Evolutionary conservation across 2,329 filamentous ascomycete species (phyloP), one percentile per base, ranked within the genome.

Genomic region (Colletotrichum higginsianum): DNA sequence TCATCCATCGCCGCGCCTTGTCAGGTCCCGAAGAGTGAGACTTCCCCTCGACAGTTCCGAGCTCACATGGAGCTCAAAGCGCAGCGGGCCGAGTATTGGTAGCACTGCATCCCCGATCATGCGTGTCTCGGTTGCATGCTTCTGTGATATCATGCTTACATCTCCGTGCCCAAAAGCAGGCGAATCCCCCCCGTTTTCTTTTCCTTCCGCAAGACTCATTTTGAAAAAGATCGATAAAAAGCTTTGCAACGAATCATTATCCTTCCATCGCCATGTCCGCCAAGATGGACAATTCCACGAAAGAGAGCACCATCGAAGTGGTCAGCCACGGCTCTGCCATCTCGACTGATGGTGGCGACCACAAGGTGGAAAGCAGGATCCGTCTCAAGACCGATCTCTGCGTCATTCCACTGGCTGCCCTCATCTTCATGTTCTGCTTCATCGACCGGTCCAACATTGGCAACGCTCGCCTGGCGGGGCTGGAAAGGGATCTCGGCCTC

Each of bases 361-460:
- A 13, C 12, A 50, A 50, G 1, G 7, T 26, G 11, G 21, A 50
- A 26, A 50, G 21, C 13, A 26, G 21, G 21, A 50, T 26, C n/a
- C 47, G 21, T 23, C 47, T 50, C n/a, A 86, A 85, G 78, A 79
- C 84, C 42, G 84, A 86, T 72, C 73, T 82, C 4, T 77, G 78
- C 68, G 78, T 85, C 65, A 82, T 80, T 55, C 84, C 84, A 2
- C 78, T 82, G 40, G 78, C 85, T 23, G 84, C 83, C 61, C 52
- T 84, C 62, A 78, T 85, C 57, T 84, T 83, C 74, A 78, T 82
- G 69, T 79, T 85, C 77, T 82, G 82, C 9, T 84, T 84, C 67
- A 75, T 85, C 23, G 84, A 85, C 57, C 81, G 84, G 44, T 83
- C 80, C 73, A 85, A 86, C 73, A 85, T 86, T 66, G 82, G 83